Base-by-base conservation (phyloP, 2,329 filamentous ascomycete species). In the Mycogone perniciosa region DNA sequence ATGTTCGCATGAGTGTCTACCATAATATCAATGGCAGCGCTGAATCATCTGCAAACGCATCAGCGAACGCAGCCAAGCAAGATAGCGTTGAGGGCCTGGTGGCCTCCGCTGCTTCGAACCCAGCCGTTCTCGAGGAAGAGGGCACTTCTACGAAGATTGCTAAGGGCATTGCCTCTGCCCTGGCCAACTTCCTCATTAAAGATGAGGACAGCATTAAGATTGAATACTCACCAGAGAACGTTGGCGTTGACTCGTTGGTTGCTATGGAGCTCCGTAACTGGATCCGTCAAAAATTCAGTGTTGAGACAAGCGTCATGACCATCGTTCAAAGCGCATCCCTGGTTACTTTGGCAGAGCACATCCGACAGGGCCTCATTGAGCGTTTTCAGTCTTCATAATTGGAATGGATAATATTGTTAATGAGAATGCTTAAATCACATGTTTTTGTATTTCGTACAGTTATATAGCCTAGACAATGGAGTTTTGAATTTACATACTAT, bases 261-360 rank as follows among this genome's bases (percentile, higher is more conserved):
- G 55, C 52, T 3, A 56, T 62, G 7, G 60, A 63, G 48, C 31
- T 63, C 11, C 50, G 58, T 2, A 57, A 56, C 31, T 63, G 58
- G 60, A 56, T 58, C 7, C 44, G 54, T 1, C 54, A 50, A 39
- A 52, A 53, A 9, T 45, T 62, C 9, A 44, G 56, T 2, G 52
- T 58, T 2, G 56, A 61, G 10, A 44, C 59, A 0, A 57, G 46
- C 4, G 56, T 61, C 2, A 54, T 62, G 26, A 56, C 58, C 9
- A 59, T 62, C 35, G 46, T 57, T 20, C 40, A 52, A 31, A 43
- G 38, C 5, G 5, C 20, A 5, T 47, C 52, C 26, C 31, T 51
- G 11, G n/a, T 40, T 4, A 31, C 8, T 30, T 31, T 54, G 31
- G 47, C 20, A 29, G 27, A 46, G 6, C 31, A 46, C 27, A 40